Percentiles rank a stretch among this genome's conserved stretches.
These are phyloP conservation scores for Kazachstania kunashirensis DNA, from an alignment of 805 yeast species.

Conservation along the genomic window DNA sequence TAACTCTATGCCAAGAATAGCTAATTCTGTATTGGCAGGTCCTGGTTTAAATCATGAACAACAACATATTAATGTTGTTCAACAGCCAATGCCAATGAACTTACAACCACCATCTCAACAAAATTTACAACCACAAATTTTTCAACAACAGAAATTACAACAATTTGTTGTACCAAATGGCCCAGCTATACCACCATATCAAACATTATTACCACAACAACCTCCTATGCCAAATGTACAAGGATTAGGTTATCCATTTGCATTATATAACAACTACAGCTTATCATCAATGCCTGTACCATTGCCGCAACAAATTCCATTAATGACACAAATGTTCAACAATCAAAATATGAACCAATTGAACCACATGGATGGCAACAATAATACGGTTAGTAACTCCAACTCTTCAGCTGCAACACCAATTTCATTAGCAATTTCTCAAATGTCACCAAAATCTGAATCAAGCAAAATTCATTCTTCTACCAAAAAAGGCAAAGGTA, in stretches of 20 bases:
- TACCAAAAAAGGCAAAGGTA: constrained; percentile 2
- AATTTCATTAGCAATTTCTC: neutral
- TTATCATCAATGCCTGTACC: constrained; percentile 2
- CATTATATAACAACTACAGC: constrained; percentile 2
- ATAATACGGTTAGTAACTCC: neutral
- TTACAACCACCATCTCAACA: no score
- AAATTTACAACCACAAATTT: constrained; percentile 1
- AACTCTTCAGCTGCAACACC: neutral
- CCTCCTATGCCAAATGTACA: constrained; percentile 1
- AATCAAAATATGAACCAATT: neutral
- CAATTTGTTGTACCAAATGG: neutral
- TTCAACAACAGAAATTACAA: neutral
- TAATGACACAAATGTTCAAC: constrained; percentile 1
- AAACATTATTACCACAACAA: neutral
- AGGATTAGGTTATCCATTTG: constrained; percentile 7
- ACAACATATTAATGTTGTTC: neutral
- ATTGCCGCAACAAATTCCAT: constrained; percentile 6
- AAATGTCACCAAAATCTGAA: neutral
- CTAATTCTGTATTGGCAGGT: neutral
- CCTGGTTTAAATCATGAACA: neutral
- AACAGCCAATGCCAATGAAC: no score
- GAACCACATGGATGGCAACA: neutral
- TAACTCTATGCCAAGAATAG: neutral
- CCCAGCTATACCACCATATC: neutral
- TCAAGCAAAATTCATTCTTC: neutral